Conservation (phyloP, 2,329 filamentous ascomycete species). For the Sclerotinia spermophila region DNA sequence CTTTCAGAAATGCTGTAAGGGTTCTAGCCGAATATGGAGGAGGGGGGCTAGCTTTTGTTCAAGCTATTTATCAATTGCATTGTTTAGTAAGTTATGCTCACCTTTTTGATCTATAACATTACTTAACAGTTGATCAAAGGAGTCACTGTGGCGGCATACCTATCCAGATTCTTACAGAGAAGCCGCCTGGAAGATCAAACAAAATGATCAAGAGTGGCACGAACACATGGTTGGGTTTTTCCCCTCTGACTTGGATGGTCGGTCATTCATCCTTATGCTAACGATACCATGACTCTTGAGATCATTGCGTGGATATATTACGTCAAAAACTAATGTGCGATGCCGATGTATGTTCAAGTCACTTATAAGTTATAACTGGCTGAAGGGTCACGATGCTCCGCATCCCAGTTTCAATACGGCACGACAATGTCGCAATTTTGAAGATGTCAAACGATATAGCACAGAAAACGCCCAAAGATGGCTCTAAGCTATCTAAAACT, state of each 20-base stretch:
- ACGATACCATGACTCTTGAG: background rate
- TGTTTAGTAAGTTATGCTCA: slow-evolving; percentile 5
- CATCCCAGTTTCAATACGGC: slow-evolving; percentile 14
- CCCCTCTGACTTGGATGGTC: background rate
- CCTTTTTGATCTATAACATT: background rate
- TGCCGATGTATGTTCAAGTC: slow-evolving; percentile 10
- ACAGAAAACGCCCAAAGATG: background rate
- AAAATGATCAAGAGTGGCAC: slow-evolving; percentile 8
- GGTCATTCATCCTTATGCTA: background rate
- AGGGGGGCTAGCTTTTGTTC: slow-evolving; percentile 1
- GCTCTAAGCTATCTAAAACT: background rate
- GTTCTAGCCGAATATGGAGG: slow-evolving; percentile 11
- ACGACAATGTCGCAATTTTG: slow-evolving; percentile 18
- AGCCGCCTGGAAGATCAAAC: background rate
- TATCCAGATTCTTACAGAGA: slow-evolving; percentile 16
- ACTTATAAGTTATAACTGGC: slow-evolving; percentile 17
- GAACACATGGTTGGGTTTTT: slow-evolving; percentile 12
- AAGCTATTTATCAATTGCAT: slow-evolving; percentile 16
- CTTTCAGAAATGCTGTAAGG: slow-evolving; percentile 12
- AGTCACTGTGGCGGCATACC: slow-evolving; percentile 7
- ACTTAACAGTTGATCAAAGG: background rate
- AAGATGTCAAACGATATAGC: slow-evolving; percentile 1
- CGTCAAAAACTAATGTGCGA: slow-evolving; percentile 18
- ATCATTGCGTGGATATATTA: slow-evolving; percentile 16
- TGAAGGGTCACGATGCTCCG: slow-evolving; percentile 2